These are phyloP conservation scores for Thraustochytrium sp. DNA, from an alignment of 352 stramenopile species.

Conservation along the genomic window DNA sequence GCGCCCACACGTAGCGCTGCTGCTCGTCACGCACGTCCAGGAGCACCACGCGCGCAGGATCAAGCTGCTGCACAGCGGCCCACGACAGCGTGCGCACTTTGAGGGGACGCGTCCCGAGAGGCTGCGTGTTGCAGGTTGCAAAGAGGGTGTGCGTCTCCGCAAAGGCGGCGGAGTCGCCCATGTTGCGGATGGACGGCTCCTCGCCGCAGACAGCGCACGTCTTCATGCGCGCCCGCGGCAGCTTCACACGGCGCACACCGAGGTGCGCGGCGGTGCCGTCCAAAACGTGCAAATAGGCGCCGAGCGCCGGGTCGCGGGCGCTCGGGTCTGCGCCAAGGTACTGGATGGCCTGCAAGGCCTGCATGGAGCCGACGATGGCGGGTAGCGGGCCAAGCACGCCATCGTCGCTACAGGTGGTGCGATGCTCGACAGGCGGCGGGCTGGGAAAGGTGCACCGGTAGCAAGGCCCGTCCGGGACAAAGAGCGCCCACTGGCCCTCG, in stretches of 20 bases:
- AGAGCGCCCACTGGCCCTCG: constrained; percentile 92
- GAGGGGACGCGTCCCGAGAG: background rate
- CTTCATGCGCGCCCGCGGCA: background rate
- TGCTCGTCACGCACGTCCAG: background rate
- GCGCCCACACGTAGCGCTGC: background rate
- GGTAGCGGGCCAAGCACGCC: constrained; percentile 91
- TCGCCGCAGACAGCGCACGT: background rate
- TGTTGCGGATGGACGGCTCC: background rate
- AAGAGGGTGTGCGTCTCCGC: background rate
- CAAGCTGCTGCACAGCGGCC: background rate
- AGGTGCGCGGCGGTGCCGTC: background rate
- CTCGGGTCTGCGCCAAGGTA: constrained; percentile 61
- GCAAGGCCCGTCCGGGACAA: constrained; percentile 64
- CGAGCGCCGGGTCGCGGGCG: background rate
- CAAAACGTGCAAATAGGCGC: constrained; percentile 15
- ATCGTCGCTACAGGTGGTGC: constrained; percentile 84
- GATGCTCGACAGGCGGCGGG: constrained; percentile 59
- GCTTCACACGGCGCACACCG: background rate
- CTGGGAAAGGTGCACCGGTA: constrained; percentile 95
- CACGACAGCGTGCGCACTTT: background rate
- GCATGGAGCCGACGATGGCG: constrained; percentile 83
- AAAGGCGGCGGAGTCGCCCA: constrained; percentile 10
- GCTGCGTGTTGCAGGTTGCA: background rate
- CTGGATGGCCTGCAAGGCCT: constrained; percentile 87
- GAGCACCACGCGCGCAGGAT: background rate